phyloP scores from a whole-genome alignment of 305 asterid species.

The Solanum hybrid region DNA sequence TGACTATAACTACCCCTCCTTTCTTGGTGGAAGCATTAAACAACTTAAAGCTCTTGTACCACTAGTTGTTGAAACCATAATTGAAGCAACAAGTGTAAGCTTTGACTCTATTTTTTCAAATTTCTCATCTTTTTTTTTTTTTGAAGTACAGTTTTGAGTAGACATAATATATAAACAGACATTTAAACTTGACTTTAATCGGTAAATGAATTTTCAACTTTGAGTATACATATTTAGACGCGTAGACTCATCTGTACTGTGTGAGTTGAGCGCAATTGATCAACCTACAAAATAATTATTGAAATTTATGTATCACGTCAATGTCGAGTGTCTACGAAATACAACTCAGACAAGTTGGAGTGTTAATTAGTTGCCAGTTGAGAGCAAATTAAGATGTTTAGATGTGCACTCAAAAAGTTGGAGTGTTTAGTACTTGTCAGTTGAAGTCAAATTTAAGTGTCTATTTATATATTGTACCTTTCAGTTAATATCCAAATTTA shows the following conservation, averaged over 20 bases:
- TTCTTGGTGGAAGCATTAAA: conserved; percentile 40
- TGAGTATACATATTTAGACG: background rate
- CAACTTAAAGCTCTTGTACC: conserved; percentile 53
- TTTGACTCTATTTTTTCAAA: background rate
- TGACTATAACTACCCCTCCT: conserved; percentile 68
- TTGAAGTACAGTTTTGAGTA: background rate
- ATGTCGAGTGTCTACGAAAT: background rate
- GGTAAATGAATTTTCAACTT: background rate
- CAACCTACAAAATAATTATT: background rate
- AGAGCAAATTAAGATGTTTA: background rate
- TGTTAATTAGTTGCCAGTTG: too few relatives aligned
- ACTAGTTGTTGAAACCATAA: conserved; percentile 44
- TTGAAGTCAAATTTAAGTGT: background rate
- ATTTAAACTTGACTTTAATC: background rate
- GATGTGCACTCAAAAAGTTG: background rate
- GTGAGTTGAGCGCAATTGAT: background rate
- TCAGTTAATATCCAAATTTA: background rate
- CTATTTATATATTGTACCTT: background rate
- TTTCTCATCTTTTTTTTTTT: background rate
- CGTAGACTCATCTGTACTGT: background rate
- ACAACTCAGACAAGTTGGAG: too few relatives aligned
- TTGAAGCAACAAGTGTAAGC: conserved; percentile 42
- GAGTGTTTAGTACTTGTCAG: background rate
- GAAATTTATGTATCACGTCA: background rate
- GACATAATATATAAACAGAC: background rate